These are phyloP conservation scores for Leucocoprinus leucothites DNA, from an alignment of 768 basidiomycete species.

Conservation along the genomic window DNA sequence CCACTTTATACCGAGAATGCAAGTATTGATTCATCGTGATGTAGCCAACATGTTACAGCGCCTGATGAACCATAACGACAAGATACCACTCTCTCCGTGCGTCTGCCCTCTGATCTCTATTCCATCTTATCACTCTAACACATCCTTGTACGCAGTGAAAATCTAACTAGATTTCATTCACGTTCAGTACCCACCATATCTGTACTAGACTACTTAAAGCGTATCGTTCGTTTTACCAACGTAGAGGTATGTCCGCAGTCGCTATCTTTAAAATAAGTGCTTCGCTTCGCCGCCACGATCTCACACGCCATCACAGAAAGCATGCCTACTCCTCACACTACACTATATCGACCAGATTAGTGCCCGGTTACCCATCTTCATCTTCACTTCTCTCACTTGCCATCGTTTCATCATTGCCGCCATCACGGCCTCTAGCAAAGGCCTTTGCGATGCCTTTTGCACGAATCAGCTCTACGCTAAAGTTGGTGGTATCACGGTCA, in stretches of 20 bases:
- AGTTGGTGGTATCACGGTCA: conserved; percentile 90
- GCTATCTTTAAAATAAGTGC: conserved; percentile 10
- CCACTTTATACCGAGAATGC: conserved; percentile 3
- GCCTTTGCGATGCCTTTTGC: conserved; percentile 93
- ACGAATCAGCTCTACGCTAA: conserved; percentile 93
- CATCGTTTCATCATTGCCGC: conserved; percentile 97
- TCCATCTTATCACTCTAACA: conserved; percentile 13
- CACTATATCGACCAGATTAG: conserved; percentile 96
- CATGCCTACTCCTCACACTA: conserved; percentile 77
- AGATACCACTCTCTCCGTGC: conserved; percentile 85
- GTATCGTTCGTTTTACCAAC: conserved; percentile 94
- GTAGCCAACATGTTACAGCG: conserved; percentile 95
- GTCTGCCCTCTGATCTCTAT: conserved; percentile 25
- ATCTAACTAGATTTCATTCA: conserved; percentile 95
- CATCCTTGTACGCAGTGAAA: conserved; percentile 57
- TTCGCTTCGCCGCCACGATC: not conserved
- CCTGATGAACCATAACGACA: conserved; percentile 94
- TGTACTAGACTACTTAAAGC: conserved; percentile 89
- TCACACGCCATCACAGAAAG: conserved; percentile 44
- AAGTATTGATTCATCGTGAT: conserved; percentile 18
- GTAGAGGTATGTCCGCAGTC: conserved; percentile 76
- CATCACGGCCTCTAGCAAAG: conserved; percentile 90
- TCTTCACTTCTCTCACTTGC: conserved; percentile 91
- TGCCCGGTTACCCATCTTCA: conserved; percentile 82
- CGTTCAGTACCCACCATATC: conserved; percentile 84